Evolutionary conservation across 1,284 basidiomycete species (phyloP).

Genomic region (Pseudozyma sp.): DNA sequence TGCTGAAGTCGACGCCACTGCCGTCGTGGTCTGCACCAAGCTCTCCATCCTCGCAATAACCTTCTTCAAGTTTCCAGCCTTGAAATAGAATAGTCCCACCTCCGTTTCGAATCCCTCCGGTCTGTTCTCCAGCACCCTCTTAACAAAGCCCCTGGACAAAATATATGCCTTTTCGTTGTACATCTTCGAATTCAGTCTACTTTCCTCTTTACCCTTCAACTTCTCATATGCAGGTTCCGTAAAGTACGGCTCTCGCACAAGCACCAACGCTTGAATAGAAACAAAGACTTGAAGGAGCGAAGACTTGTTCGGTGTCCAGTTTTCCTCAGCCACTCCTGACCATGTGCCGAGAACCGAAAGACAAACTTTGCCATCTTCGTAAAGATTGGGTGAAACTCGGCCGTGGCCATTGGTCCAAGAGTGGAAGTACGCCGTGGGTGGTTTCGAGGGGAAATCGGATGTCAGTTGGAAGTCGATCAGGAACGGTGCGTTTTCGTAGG

Average conservation of each 20-base stretch:
- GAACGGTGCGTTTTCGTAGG: conserved; percentile 86
- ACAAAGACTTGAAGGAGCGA: conserved; percentile 91
- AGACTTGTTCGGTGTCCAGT: conserved; percentile 75
- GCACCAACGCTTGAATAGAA: conserved; percentile 90
- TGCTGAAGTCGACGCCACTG: neutral
- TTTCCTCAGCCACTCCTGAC: conserved; percentile 74
- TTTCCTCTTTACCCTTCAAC: conserved; percentile 79
- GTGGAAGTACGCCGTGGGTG: conserved; percentile 87
- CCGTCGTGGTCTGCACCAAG: conserved; percentile 5
- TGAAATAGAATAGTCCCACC: conserved; percentile 78
- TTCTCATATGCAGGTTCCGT: conserved; percentile 53
- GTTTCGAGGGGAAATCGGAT: conserved; percentile 79
- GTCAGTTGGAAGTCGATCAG: conserved; percentile 92
- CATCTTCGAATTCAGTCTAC: conserved; percentile 78
- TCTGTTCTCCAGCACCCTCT: conserved; percentile 82
- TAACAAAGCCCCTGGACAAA: conserved; percentile 86
- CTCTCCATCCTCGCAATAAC: conserved; percentile 26
- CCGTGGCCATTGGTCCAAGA: conserved; percentile 96
- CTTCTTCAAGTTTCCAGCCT: conserved; percentile 23
- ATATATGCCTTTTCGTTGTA: conserved; percentile 94
- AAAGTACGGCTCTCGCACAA: conserved; percentile 85
- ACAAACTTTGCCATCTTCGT: conserved; percentile 95
- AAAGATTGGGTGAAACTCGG: conserved; percentile 79
- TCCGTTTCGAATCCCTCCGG: conserved; percentile 79
- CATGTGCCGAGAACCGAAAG: conserved; percentile 91